Evolutionary conservation across 192 early-diverging fungal genomes (phyloP).

Genomic region (Haplosporangium gracile): DNA sequence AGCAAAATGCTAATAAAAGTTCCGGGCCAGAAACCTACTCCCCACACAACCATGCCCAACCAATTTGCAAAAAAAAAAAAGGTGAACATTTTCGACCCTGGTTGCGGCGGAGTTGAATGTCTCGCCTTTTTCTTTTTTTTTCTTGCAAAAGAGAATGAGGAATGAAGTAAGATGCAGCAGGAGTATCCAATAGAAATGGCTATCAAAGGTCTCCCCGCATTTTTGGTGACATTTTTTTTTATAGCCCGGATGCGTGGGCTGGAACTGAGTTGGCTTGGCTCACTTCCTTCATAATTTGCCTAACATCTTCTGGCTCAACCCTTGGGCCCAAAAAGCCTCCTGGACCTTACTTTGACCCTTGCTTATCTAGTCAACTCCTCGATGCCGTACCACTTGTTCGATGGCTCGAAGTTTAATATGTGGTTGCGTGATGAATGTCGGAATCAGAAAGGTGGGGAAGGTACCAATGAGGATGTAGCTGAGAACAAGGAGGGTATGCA

Average conservation of each 20-base stretch:
- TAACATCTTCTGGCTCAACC: no score
- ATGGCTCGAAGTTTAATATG: background rate
- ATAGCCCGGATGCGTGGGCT: background rate
- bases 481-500: background rate
- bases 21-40: background rate
- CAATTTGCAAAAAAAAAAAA: background rate
- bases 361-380: background rate
- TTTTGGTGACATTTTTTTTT: slow-evolving; percentile 1
- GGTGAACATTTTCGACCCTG: background rate
- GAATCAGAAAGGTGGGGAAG: slow-evolving; percentile 53
- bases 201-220: background rate
- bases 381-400: background rate
- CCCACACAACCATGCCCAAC: slow-evolving; percentile 6
- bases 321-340: background rate
- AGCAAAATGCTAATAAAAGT: background rate
- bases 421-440: slow-evolving; percentile 12
- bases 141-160: background rate
- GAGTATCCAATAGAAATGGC: background rate
- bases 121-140: background rate
- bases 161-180: background rate
- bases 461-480: background rate
- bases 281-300: background rate
- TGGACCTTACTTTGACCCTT: background rate
- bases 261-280: background rate
- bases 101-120: background rate